Base-by-base conservation (phyloP, 2,329 filamentous ascomycete genomes). In the Dendryphion nanum region DNA sequence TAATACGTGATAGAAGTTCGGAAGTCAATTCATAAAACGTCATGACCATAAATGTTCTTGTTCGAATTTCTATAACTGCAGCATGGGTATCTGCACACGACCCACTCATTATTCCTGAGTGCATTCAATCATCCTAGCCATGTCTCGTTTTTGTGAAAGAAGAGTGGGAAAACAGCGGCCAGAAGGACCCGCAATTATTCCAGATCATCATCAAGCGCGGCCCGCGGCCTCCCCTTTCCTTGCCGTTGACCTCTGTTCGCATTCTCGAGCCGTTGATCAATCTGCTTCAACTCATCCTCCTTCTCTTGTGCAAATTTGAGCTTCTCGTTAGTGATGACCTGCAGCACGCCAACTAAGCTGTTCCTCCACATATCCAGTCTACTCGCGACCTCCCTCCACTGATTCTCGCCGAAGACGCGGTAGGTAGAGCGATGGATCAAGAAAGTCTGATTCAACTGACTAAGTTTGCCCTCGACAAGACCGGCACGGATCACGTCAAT, bases 401-500 rank as follows among this genome's bases (percentile, higher is more conserved):
- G 93, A 78, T 94, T 94, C 75, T 95, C 89, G 55, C 89, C 89
- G 61, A 98, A 98, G 38, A 96, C 90, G 46, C 93, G 85, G 78
- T 97, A 96, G 44, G 89, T 95, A 57, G 89, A 89, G 65, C 93
- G 83, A 77, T 98, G 93, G 46, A 98, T 89, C 37, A 96, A 78
- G 78, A 98, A 97, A 48, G 91, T 86, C 65, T 88, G 81, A 66
- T 89, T 89, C 65, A 91, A 79, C 74, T 98, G 93, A 42, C 86
- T 93, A 53, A 98, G 82, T 73, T 95, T 95, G 64, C 93, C 93
- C 75, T 98, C 93, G 36, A 98, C 88, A 24, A 98, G 82, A 21
- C 90, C 89, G 33, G 90, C 89, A 53, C 93, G 88, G 71, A 98
- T 96, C 53, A 94, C 90, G 67, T 98, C 93, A 60, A 98, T 98